These are phyloP conservation scores for Talaromyces ruber DNA, from an alignment of 495 filamentous ascomycete genomes.

Conservation along the genomic window DNA sequence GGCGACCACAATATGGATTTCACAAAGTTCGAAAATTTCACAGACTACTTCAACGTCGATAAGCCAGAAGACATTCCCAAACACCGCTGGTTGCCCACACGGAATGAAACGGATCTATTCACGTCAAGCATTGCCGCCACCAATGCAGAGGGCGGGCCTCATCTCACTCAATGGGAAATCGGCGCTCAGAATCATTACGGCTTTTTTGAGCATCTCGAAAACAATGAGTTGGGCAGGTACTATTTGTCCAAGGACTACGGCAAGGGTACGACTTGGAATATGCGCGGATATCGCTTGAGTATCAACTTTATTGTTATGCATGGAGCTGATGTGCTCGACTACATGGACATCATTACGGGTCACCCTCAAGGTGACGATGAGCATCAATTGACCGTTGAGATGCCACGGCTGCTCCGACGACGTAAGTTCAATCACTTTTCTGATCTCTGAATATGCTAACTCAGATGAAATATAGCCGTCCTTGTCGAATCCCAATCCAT, in stretches of 20 bases:
- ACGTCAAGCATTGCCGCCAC: slow-evolving; percentile 4
- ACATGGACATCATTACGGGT: slow-evolving; percentile 8
- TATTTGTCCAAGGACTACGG: slow-evolving; percentile 22
- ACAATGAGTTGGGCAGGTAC: slow-evolving; percentile 29
- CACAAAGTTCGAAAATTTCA: slow-evolving; percentile 5
- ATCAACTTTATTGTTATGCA: slow-evolving; percentile 40
- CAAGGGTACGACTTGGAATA: slow-evolving; percentile 5
- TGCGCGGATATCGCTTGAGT: slow-evolving; percentile 21
- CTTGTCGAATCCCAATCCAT: slow-evolving; percentile 6
- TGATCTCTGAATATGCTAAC: not conserved
- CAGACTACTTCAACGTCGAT: slow-evolving; percentile 1
- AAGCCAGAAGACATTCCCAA: slow-evolving; percentile 4
- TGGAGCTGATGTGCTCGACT: slow-evolving; percentile 31
- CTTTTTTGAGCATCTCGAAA: slow-evolving; percentile 36
- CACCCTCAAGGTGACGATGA: slow-evolving; percentile 6
- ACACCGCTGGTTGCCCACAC: slow-evolving; percentile 7
- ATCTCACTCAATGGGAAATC: slow-evolving; percentile 37
- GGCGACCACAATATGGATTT: slow-evolving; percentile 2
- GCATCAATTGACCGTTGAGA: slow-evolving; percentile 7
- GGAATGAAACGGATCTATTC: slow-evolving; percentile 1
- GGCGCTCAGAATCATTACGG: slow-evolving; percentile 39
- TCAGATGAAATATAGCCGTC: not conserved
- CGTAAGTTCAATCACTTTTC: not conserved
- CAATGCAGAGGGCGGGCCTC: slow-evolving; percentile 19
- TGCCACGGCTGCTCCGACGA: slow-evolving; percentile 1